phyloP scores from a whole-genome alignment of 108 stramenopile species.

The Licmophora abbreviata region DNA sequence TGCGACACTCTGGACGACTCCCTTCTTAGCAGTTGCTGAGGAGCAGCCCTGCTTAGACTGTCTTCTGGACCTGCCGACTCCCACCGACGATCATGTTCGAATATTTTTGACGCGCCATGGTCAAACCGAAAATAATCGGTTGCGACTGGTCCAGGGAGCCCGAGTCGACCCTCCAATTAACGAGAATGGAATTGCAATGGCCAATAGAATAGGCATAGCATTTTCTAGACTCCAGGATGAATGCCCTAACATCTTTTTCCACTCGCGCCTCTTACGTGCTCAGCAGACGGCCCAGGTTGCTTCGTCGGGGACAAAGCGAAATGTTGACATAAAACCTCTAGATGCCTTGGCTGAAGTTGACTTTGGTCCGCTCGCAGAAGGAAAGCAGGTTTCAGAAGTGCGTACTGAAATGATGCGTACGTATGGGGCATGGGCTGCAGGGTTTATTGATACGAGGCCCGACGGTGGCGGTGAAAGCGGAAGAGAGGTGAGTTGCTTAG shows the following conservation, averaged over 20 bases:
- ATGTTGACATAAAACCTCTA: constrained; percentile 6
- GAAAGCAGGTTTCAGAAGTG: constrained; percentile 34
- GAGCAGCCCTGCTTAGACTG: constrained; percentile 41
- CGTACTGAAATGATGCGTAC: constrained; percentile 41
- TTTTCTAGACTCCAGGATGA: constrained; percentile 21
- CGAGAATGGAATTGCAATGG: constrained; percentile 38
- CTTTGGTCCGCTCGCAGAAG: constrained; percentile 58
- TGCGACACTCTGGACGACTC: no score
- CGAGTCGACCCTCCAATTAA: constrained; percentile 58
- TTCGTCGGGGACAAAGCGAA: constrained; percentile 4
- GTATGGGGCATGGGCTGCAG: constrained; percentile 54
- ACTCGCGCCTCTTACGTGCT: constrained; percentile 45
- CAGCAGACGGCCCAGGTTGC: constrained; percentile 50
- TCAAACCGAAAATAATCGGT: constrained; percentile 75
- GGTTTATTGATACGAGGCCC: constrained; percentile 42
- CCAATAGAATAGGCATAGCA: constrained; percentile 35
- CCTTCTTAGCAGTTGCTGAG: no score
- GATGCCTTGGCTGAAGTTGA: constrained; percentile 54
- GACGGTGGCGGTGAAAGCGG: constrained; percentile 60
- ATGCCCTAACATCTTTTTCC: constrained; percentile 28
- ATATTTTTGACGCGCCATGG: constrained; percentile 80
- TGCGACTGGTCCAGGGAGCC: constrained; percentile 63
- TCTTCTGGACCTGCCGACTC: constrained; percentile 57
- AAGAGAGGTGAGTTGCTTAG: constrained; percentile 40
- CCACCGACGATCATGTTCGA: constrained; percentile 35